Evolutionary conservation across 2,329 filamentous ascomycete genomes (phyloP).

Genomic region (Daldinia eschscholtzii): DNA sequence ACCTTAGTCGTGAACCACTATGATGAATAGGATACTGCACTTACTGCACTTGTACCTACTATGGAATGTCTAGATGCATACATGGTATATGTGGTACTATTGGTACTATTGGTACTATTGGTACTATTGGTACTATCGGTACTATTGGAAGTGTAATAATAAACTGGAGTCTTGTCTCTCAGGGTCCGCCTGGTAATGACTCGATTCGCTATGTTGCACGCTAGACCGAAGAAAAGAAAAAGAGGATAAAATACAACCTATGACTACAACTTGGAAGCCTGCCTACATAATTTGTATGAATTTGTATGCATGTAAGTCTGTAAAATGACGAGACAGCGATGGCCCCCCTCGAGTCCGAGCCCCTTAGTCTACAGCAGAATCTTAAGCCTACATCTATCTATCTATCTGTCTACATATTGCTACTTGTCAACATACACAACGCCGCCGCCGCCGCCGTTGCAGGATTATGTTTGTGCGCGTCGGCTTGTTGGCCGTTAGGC

Average conservation of each 20-base stretch:
- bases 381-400: background rate
- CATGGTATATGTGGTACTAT: conserved; percentile 2
- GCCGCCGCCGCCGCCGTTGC: background rate
- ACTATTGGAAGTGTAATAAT: background rate
- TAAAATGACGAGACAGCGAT: background rate
- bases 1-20: conserved; percentile 27
- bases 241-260: background rate
- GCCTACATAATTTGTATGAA: background rate
- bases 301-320: background rate
- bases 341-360: background rate
- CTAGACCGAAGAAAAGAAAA: background rate
- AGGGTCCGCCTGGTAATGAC: background rate
- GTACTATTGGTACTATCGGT: background rate
- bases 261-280: too few relatives aligned
- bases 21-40: conserved; percentile 4
- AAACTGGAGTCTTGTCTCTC: conserved; percentile 23
- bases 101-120: too few relatives aligned
- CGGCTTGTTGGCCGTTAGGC: conserved; percentile 1
- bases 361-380: background rate
- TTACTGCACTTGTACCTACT: background rate
- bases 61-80: background rate
- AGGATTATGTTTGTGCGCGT: conserved; percentile 3
- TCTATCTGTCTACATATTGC: background rate
- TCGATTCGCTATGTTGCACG: conserved; percentile 3
- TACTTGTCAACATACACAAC: background rate